Conservation (phyloP, 257 asterid species). For the Capsicum chinense region DNA sequence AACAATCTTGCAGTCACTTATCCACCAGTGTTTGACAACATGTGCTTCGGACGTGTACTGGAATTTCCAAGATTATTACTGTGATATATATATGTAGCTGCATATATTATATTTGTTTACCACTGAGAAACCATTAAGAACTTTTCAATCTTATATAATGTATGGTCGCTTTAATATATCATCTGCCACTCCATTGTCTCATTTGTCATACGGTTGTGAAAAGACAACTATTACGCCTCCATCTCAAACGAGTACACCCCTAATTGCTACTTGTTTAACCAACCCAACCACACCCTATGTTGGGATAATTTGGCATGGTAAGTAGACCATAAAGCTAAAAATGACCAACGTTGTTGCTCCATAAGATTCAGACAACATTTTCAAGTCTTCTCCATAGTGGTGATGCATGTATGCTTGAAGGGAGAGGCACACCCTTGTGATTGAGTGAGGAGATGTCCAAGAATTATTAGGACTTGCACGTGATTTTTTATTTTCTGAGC, state of each 20-base stretch:
- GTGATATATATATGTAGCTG: neutral
- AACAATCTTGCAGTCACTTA: constrained; percentile 30
- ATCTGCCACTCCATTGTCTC: neutral
- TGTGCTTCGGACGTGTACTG: neutral
- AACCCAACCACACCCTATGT: too few relatives aligned
- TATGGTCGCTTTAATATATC: neutral
- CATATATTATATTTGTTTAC: neutral
- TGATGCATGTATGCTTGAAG: too few relatives aligned
- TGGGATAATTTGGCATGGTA: too few relatives aligned
- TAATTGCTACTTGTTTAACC: too few relatives aligned
- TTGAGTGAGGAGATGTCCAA: too few relatives aligned
- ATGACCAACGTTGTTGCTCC: too few relatives aligned
- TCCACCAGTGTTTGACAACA: neutral
- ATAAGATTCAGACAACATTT: too few relatives aligned
- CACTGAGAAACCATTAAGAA: neutral
- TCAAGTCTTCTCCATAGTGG: too few relatives aligned
- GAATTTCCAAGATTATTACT: neutral
- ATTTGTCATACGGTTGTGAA: neutral
- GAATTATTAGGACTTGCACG: too few relatives aligned
- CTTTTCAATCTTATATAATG: neutral
- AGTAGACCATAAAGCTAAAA: too few relatives aligned
- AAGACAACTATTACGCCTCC: neutral
- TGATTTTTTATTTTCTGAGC: too few relatives aligned
- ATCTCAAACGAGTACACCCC: neutral
- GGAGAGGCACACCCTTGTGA: too few relatives aligned